Evolutionary conservation across 2,329 filamentous ascomycete genomes (phyloP), one percentile per base, ranked within the genome.

Genomic region (Penicillium sp.): DNA sequence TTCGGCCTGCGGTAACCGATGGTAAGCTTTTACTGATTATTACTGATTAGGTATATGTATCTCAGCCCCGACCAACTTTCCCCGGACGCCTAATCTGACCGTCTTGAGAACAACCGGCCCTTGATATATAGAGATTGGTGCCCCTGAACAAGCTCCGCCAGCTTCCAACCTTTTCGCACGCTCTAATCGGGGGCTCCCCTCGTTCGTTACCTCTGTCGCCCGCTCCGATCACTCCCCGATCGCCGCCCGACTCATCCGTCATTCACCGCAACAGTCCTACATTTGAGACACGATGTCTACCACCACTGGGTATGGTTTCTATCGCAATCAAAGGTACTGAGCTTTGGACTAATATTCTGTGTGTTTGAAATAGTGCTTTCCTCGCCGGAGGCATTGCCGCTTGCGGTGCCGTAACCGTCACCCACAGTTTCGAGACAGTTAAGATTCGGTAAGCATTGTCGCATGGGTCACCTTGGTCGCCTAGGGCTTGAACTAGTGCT

Each of bases 351-450:
- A 49, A 70, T 49, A 15, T 10, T 17, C 2, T 35, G 15, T 50
- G n/a, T 28, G 40, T 13, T 50, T 58, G 53, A 15, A 51, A 57
- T 57, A 87, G 93, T 69, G 92, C 93, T 65, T 99, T 99, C 83
- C 88, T 98, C 73, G 94, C 95, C 60, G 95, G 95, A 76, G 95
- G 95, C 76, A 91, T 99, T 75, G 95, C 95, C 75, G 95, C 95
- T 68, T 98, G 94, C 81, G 95, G 95, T 75, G 95, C 95, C 68
- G 95, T 99, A 61, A 98, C 94, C 44, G 93, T 96, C 68, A 98
- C 95, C 55, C 95, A 99, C 80, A 93, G 93, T 60, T 98, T 98
- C 82, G 95, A 99, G 81, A 98, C 94, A 13, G 93, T 99, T 77
- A 99, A 99, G 86, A 98, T 98, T 76, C 91, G 93, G 90, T 93